Conservation (phyloP, 305 asterid genomes). For the Salvia sclarea region DNA sequence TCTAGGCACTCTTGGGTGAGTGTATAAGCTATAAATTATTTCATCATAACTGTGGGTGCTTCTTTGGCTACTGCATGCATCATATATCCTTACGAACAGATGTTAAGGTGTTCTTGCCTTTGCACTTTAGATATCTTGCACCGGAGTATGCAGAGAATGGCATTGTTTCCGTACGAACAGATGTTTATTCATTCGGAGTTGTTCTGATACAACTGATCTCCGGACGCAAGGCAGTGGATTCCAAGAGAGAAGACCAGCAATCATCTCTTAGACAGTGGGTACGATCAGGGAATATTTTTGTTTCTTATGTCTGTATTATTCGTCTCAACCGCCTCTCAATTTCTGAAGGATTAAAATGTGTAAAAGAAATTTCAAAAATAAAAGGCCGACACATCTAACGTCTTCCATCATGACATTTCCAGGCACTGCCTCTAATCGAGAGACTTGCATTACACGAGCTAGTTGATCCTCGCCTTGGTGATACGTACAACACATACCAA, state of each 20-base stretch:
- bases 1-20: slow-evolving; percentile 83
- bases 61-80: slow-evolving; percentile 3
- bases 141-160: slow-evolving; percentile 81
- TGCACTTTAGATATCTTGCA: slow-evolving; percentile 64
- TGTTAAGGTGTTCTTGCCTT: slow-evolving; percentile 21
- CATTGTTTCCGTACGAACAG: slow-evolving; percentile 70
- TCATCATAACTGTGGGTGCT: slow-evolving; percentile 6
- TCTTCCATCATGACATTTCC: slow-evolving; percentile 20
- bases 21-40: slow-evolving; percentile 9
- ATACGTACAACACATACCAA: slow-evolving; percentile 60
- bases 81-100: slow-evolving; percentile 23
- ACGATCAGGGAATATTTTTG: slow-evolving; percentile 14
- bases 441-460: slow-evolving; percentile 71
- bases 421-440: slow-evolving; percentile 68
- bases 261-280: slow-evolving; percentile 77
- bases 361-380: background rate
- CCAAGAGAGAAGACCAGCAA: slow-evolving; percentile 49
- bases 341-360: background rate
- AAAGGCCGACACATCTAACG: background rate
- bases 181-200: slow-evolving; percentile 69
- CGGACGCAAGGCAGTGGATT: slow-evolving; percentile 67
- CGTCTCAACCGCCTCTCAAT: background rate
- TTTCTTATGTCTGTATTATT: background rate
- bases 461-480: slow-evolving; percentile 65
- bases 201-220: slow-evolving; percentile 76